Base-by-base conservation (phyloP, 2,329 filamentous ascomycete species). In the Huntiella abstrusa region DNA sequence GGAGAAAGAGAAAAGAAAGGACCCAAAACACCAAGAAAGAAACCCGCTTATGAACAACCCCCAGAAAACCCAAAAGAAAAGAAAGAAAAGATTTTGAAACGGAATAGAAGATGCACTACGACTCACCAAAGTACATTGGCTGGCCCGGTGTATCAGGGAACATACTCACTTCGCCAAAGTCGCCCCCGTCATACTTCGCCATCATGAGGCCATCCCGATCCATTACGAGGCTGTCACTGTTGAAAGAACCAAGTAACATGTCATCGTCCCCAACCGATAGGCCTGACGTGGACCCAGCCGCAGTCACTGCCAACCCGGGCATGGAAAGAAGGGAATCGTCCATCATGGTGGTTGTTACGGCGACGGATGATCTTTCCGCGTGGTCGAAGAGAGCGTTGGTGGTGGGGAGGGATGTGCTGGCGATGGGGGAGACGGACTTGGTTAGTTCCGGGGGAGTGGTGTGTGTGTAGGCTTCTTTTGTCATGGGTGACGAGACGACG, bases 371-470 rank as follows among this genome's bases (percentile, higher is more conserved):
- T 36, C 47, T 62, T 36, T 63, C 58, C 37, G 69, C 65, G 48
- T 64, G 56, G 37, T 69, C 63, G 53, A 69, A 72, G 56, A 64
- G 69, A 39, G 60, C 63, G n/a, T 56, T 19, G 2, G 11, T 28
- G 28, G 22, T 19, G 15, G 17, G 17, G 28, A 12, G 17, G 38
- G 15, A 33, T 11, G 13, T 41, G n/a, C 38, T 54, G 4, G 65
- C 60, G 22, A 68, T 69, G 3, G 73, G 72, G 17, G 73, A 76
- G 11, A 71, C 71, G 16, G 72, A 73, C 50, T 72, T 67, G n/a
- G 73, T 75, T 28, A 77, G 67, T 51, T 71, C 72, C 1, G 73
- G 73, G 4, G 72, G 71, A 3, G 73, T 73, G 57, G 69, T 71
- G 7, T 28, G 22, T 8, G 22, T 28, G 57, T 67, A 71, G 48